Base-by-base conservation (phyloP, 805 yeast species). In the Candida bentonensis region DNA sequence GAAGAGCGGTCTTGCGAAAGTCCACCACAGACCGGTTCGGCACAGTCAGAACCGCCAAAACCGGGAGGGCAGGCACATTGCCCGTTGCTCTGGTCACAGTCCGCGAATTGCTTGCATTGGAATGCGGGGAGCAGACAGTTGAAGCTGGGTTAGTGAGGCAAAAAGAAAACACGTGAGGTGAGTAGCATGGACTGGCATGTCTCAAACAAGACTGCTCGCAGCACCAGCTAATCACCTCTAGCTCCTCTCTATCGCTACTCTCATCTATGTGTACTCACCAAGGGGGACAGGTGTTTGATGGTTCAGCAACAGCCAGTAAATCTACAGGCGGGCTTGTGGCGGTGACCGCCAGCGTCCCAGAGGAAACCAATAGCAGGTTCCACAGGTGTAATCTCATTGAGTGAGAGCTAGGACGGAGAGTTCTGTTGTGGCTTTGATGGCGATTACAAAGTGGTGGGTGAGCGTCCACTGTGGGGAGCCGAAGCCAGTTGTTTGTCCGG, bases 121-220 rank as follows among this genome's bases (percentile, higher is more conserved):
- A 83, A 87, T 50, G 87, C 81, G 2, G 96, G 94, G 11, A 87
- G 69, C 70, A 86, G 82, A 67, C 98, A 92, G 62, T 92, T 89
- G 73, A 92, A 92, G 56, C 96, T 84, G 0, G 94, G 94, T 30
- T 30, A 30, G 36, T n/a, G 5, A 0, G 94, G 94, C 55, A 94
- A 84, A 42, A 25, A 15, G 22, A 40, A 3, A 36, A 4, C 17
- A 28, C 23, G 22, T 22, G 11, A 25, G 15, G 3, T 9, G 17
- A 30, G 36, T 5, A 11, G 36, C 36, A 15, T n/a, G n/a, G n/a
- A n/a, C n/a, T n/a, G n/a, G n/a, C n/a, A n/a, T 15, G 20, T 17
- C 36, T 11, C 5, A 9, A 30, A 30, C 36, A n/a, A 9, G 17
- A 30, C 36, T n/a, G 20, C n/a, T n/a, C n/a, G n/a, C n/a, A n/a